Conservation (phyloP, 1,139 yeast genomes). For the Scheffersomyces cryptocercus region DNA sequence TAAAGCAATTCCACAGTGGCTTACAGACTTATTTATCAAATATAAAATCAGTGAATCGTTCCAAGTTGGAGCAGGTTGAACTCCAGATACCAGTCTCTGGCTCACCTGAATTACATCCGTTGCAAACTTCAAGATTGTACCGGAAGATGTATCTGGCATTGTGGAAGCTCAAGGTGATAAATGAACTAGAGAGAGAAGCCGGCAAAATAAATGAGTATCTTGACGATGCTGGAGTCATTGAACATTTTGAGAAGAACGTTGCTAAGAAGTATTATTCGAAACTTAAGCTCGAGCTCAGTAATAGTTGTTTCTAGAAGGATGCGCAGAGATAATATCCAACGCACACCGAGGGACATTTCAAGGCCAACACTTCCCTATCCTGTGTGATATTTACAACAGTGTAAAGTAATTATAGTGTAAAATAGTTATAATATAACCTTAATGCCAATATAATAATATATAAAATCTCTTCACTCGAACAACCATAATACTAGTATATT, state of each 20-base stretch:
- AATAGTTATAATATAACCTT: no score
- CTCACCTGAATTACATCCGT: neutral
- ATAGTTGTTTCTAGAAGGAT: neutral
- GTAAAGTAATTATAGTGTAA: no score
- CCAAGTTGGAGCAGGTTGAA: neutral
- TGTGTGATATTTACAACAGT: no score
- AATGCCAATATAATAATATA: no score
- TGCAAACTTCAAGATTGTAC: constrained; percentile 8
- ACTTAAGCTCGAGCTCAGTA: neutral
- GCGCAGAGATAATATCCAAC: no score
- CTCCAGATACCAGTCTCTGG: neutral
- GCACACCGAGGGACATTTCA: no score
- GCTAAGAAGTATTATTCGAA: neutral
- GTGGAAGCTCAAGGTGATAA: constrained; percentile 10
- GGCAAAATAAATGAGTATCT: constrained; percentile 12
- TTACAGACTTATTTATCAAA: neutral
- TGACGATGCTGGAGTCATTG: constrained; percentile 11
- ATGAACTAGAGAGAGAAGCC: constrained; percentile 9
- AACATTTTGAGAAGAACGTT: constrained; percentile 2
- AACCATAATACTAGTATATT: no score
- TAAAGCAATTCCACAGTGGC: neutral
- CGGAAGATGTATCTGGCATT: constrained; percentile 11
- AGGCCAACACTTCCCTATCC: no score
- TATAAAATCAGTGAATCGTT: neutral
- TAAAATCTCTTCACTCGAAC: no score